These are phyloP conservation scores for Rosa lucieae DNA, from an alignment of 306 rosid species.

Conservation along the genomic window DNA sequence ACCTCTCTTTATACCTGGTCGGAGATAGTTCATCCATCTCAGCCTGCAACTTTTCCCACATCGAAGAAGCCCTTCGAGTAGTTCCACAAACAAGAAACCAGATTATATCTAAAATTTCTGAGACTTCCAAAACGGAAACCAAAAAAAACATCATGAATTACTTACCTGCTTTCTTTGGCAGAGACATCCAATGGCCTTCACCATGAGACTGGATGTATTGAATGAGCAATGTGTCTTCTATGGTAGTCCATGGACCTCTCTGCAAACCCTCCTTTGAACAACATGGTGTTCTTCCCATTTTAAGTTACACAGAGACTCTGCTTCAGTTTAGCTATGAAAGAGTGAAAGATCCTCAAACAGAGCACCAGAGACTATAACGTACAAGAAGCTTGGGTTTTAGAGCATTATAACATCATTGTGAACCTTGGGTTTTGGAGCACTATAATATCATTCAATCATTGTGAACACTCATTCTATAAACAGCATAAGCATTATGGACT, in stretches of 20 bases:
- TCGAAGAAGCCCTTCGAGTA: slow-evolving; percentile 54
- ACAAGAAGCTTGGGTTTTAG: background rate
- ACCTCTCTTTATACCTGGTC: slow-evolving; percentile 74
- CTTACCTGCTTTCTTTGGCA: slow-evolving; percentile 68
- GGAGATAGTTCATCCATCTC: slow-evolving; percentile 74
- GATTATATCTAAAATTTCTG: background rate
- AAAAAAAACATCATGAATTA: background rate
- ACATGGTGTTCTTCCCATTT: slow-evolving; percentile 74
- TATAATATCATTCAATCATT: background rate
- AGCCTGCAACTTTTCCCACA: slow-evolving; percentile 83
- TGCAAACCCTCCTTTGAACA: slow-evolving; percentile 64
- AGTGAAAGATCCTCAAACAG: background rate
- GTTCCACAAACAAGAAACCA: background rate
- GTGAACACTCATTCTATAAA: background rate
- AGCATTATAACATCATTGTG: background rate
- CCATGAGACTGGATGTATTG: slow-evolving; percentile 66
- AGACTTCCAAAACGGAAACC: background rate
- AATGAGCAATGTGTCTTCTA: slow-evolving; percentile 69
- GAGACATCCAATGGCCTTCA: slow-evolving; percentile 77
- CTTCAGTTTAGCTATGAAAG: background rate
- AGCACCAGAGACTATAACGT: background rate
- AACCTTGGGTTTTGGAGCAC: background rate
- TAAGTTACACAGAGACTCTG: background rate
- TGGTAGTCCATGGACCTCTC: slow-evolving; percentile 79
- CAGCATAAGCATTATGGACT: background rate